phyloP scores from a whole-genome alignment of 192 early-diverging fungal species.

The Podochytrium sp. region DNA sequence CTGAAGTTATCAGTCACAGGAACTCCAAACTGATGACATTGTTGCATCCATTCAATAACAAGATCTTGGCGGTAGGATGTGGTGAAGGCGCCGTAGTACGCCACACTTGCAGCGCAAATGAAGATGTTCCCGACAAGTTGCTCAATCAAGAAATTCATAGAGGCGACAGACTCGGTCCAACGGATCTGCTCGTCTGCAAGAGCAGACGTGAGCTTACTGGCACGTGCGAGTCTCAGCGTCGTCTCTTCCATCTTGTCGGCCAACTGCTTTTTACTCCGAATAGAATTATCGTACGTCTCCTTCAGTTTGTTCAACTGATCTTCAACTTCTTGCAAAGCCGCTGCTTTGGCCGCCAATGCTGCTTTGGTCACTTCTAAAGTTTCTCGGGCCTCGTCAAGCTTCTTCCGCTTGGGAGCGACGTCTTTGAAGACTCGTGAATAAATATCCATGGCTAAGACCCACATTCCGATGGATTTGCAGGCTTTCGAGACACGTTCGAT shows the following conservation, averaged over 20 bases:
- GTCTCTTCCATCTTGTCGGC: conserved; percentile 69
- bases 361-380: conserved; percentile 51
- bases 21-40: conserved; percentile 55
- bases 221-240: conserved; percentile 54
- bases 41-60: conserved; percentile 49
- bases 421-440: conserved; percentile 64
- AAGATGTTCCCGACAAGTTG: conserved; percentile 63
- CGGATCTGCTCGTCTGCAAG: conserved; percentile 65
- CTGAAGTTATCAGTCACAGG: conserved; percentile 61
- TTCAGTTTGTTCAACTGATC: conserved; percentile 62
- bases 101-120: conserved; percentile 57
- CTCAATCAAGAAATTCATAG: conserved; percentile 51
- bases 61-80: conserved; percentile 51
- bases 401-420: conserved; percentile 55
- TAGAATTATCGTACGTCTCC: conserved; percentile 58
- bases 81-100: conserved; percentile 66
- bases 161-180: conserved; percentile 62
- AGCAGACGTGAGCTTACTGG: conserved; percentile 57
- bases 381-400: conserved; percentile 59
- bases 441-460: conserved; percentile 65
- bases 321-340: conserved; percentile 60
- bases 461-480: conserved; percentile 64
- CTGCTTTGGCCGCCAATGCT: conserved; percentile 61
- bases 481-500: conserved; percentile 61
- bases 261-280: conserved; percentile 55